Conservation (phyloP, 164 flowering plant species). For the Stephania yunnanensis region DNA sequence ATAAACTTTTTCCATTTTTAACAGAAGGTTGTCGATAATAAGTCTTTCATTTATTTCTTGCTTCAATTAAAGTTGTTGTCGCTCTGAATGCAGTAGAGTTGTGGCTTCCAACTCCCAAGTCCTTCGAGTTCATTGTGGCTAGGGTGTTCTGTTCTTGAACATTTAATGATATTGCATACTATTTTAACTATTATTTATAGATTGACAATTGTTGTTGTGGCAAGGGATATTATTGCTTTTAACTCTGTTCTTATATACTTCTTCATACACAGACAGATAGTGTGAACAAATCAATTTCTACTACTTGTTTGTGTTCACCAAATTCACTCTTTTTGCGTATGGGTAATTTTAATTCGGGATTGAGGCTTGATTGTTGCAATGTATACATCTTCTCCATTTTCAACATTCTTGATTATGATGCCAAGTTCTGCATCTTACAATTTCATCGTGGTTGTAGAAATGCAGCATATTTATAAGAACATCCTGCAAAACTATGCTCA, state of each 20-base stretch:
- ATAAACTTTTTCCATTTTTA: neutral
- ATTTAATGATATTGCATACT: neutral
- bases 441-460: slow-evolving; percentile 21
- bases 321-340: neutral
- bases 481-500: slow-evolving; percentile 53
- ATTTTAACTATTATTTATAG: neutral
- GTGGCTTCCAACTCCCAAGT: neutral
- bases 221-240: neutral
- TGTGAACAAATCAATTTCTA: neutral
- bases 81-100: neutral
- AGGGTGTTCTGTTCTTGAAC: neutral
- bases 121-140: neutral
- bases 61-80: neutral
- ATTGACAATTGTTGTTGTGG: neutral
- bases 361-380: neutral
- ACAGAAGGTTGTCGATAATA: neutral
- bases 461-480: slow-evolving; percentile 37
- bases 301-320: neutral
- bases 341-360: no score
- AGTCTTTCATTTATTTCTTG: neutral
- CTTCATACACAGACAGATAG: neutral
- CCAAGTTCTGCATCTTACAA: slow-evolving; percentile 1
- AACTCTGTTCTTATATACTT: neutral
- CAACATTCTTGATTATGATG: neutral
- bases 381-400: neutral